Evolutionary conservation across 148 eudicot species (phyloP), one percentile per base, ranked within the genome.

Genomic region (Suaeda aralocaspica): DNA sequence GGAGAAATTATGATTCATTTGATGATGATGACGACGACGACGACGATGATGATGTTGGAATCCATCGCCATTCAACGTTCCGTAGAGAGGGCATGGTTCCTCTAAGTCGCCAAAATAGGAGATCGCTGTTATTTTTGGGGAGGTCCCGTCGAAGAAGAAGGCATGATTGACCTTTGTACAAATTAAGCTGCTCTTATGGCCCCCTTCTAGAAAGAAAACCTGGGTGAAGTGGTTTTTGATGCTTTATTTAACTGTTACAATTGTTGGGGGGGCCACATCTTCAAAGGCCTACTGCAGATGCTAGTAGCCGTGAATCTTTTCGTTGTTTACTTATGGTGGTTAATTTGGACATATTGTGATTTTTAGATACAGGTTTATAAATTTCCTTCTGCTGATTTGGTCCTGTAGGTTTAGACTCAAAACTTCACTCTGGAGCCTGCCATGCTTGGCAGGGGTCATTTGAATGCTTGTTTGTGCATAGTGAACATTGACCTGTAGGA

Each of bases 141-240:
- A 77, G 84, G 77, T 51, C 82, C 9, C 76, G 84, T 24, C 39
- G 86, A 53, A 66, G 82, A 74, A 58, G 80, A 39, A 60, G 84
- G 71, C 72, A 76, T 29, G 75, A 62, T 12, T 67, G 34, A 80
- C 72, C 19, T 9, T 22, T 28, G 28, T 61, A 22, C 67, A 55
- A 13, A 9, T 6, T 18, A 2, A 44, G 25, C 53, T 12, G 48
- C 49, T 26, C 22, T 34, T 1, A 42, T 59, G 67, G 71, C 51
- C 66, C 79, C 58, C 4, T 21, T 16, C 16, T 19, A 49, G 18
- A n/a, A 49, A 22, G 6, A 19, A 58, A 58, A 48, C 71, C 66
- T 48, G 25, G 22, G 22, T 26, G 21, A 19, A 53, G 59, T 41
- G 67, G 72, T 59, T 72, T 57, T 52, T 42, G 24, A 25, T 65